Percentiles rank a stretch among this genome's conserved stretches.
Evolutionary conservation across 1,139 yeast species (phyloP).

Genomic region (Martiniozyma asiatica): DNA sequence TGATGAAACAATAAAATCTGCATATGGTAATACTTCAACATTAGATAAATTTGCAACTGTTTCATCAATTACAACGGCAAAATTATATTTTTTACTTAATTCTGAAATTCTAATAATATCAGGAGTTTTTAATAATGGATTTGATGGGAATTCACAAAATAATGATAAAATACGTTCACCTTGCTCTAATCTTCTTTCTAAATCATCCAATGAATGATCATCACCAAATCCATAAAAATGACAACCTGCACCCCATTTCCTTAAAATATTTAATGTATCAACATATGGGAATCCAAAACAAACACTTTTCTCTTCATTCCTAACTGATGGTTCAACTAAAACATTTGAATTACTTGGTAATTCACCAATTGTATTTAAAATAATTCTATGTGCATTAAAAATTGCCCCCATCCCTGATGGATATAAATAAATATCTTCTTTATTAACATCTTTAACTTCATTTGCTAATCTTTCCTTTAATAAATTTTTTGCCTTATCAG

Average conservation of each 20-base stretch:
- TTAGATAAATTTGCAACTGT: conserved; percentile 87
- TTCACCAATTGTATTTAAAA: conserved; percentile 26
- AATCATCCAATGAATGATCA: conserved; percentile 50
- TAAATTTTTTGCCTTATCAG: conserved; percentile 63
- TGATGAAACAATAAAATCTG: conserved; percentile 79
- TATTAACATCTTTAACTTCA: conserved; percentile 30
- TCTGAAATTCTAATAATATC: conserved; percentile 50
- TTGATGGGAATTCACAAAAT: conserved; percentile 90
- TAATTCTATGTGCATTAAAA: conserved; percentile 66
- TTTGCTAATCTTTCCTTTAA: conserved; percentile 68
- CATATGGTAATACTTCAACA: conserved; percentile 67
- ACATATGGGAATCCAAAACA: conserved; percentile 94
- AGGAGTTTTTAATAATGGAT: conserved; percentile 80
- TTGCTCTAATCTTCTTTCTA: conserved; percentile 45
- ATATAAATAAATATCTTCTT: conserved; percentile 64
- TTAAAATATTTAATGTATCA: conserved; percentile 75
- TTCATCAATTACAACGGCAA: conserved; percentile 81
- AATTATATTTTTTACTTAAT: conserved; percentile 57
- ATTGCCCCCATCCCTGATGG: conserved; percentile 94
- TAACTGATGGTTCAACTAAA: neutral
- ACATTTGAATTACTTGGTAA: neutral
- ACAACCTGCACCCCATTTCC: conserved; percentile 83
- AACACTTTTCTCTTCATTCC: conserved; percentile 42
- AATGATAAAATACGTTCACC: conserved; percentile 64
- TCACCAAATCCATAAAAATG: conserved; percentile 81